Conservation (phyloP, 75 land plant species). For the Larix kaempferi region DNA sequence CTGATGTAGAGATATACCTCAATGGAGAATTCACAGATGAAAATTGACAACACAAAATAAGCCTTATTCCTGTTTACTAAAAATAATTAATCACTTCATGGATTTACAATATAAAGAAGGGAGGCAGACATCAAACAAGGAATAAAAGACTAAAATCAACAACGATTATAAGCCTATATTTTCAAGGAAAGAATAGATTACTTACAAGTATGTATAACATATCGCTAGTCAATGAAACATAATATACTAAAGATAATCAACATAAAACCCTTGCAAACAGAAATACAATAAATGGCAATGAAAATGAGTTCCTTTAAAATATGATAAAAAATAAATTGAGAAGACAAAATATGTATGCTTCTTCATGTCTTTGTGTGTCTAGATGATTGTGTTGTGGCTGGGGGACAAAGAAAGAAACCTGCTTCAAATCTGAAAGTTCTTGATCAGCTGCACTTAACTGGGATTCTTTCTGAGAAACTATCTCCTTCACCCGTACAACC, state of each 20-base stretch:
- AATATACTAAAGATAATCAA: neutral
- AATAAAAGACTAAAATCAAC: neutral
- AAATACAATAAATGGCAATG: neutral
- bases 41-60: neutral
- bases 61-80: neutral
- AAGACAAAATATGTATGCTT: neutral
- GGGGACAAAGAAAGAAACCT: neutral
- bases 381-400: too few relatives aligned
- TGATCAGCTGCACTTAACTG: constrained; percentile 10
- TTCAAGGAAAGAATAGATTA: constrained; percentile 1
- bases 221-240: neutral
- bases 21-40: neutral
- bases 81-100: neutral
- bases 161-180: neutral
- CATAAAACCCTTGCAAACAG: neutral
- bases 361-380: too few relatives aligned
- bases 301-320: neutral
- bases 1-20: neutral
- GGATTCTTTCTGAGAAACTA: constrained; percentile 8
- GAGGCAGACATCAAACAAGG: neutral
- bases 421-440: constrained; percentile 7
- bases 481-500: neutral
- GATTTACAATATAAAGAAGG: neutral
- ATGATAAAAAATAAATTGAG: neutral
- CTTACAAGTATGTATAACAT: neutral